These are phyloP conservation scores for Sporisorium reilianum DNA, from an alignment of 1,284 basidiomycete genomes.

Conservation along the genomic window DNA sequence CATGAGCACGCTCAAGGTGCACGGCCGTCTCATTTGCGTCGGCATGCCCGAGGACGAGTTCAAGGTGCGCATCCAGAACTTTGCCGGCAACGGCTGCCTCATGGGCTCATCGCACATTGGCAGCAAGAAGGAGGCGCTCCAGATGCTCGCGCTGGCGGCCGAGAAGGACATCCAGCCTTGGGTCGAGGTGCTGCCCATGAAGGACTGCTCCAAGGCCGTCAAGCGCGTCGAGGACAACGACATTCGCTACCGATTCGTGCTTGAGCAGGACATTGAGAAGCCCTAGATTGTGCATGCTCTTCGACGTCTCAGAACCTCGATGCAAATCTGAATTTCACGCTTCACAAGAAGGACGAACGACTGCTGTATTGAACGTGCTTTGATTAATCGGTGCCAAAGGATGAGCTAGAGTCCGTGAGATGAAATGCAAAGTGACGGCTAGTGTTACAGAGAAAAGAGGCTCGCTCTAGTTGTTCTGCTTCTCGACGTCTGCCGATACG, in stretches of 20 bases:
- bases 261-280: slow-evolving; percentile 58
- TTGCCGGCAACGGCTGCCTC: slow-evolving; percentile 70
- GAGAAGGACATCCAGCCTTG: slow-evolving; percentile 68
- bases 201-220: slow-evolving; percentile 74
- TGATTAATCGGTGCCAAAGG: background rate
- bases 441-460: background rate
- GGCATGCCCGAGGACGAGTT: slow-evolving; percentile 73
- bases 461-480: background rate
- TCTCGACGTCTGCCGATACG: slow-evolving; percentile 22
- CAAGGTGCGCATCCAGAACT: slow-evolving; percentile 69
- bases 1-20: slow-evolving; percentile 73
- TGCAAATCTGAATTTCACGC: background rate
- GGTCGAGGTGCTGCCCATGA: slow-evolving; percentile 75
- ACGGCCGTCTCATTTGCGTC: slow-evolving; percentile 74
- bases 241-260: slow-evolving; percentile 65
- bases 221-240: slow-evolving; percentile 74
- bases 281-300: slow-evolving; percentile 6
- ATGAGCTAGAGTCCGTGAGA: slow-evolving; percentile 1
- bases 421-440: background rate
- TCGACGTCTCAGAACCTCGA: background rate
- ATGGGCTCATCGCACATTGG: slow-evolving; percentile 75
- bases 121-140: slow-evolving; percentile 75
- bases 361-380: no score
- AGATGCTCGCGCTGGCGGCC: slow-evolving; percentile 66
- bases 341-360: no score